phyloP scores from a whole-genome alignment of 208 protist genomes.

The Leptomonas seymouri region DNA sequence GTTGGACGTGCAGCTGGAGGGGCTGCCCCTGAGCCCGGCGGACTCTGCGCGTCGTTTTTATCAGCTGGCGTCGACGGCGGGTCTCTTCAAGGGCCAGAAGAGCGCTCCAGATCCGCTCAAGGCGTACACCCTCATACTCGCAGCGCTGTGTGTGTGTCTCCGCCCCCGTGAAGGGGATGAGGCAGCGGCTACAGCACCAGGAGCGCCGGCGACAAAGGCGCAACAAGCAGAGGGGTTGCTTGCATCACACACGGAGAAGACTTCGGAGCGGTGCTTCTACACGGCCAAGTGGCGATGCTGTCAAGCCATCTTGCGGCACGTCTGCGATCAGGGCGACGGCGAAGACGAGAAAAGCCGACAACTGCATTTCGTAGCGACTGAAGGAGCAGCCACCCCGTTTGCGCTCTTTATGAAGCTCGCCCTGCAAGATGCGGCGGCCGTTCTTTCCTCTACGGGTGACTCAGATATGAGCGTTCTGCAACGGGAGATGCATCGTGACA shows the following conservation, averaged over 20 bases:
- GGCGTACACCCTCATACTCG: constrained; percentile 19
- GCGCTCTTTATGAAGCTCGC: constrained; percentile 9
- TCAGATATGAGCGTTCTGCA: neutral
- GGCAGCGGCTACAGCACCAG: neutral
- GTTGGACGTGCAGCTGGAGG: constrained; percentile 18
- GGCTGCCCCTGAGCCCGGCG: constrained; percentile 7
- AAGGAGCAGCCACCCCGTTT: neutral
- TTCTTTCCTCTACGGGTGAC: neutral
- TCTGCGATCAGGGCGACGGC: constrained; percentile 15
- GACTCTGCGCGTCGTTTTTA: constrained; percentile 26
- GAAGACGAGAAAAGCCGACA: neutral
- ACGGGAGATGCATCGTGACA: neutral
- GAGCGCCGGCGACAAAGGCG: too few species aligned
- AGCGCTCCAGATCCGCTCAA: neutral
- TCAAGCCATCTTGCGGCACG: constrained; percentile 17
- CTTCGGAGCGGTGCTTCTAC: neutral
- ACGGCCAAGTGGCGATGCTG: constrained; percentile 21
- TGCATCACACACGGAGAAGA: neutral
- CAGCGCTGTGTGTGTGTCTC: constrained; percentile 22
- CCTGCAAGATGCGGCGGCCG: neutral
- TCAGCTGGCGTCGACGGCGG: constrained; percentile 8
- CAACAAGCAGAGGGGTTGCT: neutral
- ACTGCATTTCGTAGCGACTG: neutral
- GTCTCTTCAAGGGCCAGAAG: neutral
- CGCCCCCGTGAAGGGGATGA: neutral